A percentile compares a stretch with the other conserved stretches of the same genome.
Evolutionary conservation across 2,329 filamentous ascomycete species (phyloP).

Genomic region (Colletotrichum sp.): DNA sequence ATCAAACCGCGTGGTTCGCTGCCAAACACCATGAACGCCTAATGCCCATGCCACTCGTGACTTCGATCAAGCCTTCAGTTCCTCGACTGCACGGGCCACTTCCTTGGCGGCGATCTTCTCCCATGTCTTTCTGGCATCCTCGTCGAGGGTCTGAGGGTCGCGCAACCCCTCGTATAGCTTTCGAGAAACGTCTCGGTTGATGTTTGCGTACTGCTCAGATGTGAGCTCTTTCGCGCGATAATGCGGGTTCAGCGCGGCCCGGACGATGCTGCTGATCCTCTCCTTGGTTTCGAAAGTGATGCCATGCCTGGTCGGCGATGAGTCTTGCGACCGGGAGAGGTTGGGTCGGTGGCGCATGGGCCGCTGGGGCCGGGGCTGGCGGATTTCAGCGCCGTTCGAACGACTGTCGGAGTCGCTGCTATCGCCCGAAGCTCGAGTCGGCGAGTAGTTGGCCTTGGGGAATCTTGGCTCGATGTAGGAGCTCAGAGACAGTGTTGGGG

Average conservation of each 20-base stretch:
- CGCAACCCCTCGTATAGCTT: conserved; percentile 79
- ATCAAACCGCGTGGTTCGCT: conserved; percentile 23
- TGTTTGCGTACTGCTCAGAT: conserved; percentile 88
- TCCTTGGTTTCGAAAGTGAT: conserved; percentile 86
- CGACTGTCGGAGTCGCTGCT: conserved; percentile 50
- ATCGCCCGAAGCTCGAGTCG: conserved; percentile 52
- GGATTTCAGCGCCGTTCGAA: conserved; percentile 48
- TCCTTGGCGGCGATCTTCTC: conserved; percentile 80
- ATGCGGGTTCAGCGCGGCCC: conserved; percentile 79
- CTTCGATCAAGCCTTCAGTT: conserved; percentile 37
- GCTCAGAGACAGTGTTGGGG: conserved; percentile 70
- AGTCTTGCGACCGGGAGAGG: conserved; percentile 60
- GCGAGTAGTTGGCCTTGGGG: conserved; percentile 77
- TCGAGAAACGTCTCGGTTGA: conserved; percentile 89
- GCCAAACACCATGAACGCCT: conserved; percentile 21
- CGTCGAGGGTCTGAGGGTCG: conserved; percentile 63
- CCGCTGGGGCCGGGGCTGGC: conserved; percentile 57
- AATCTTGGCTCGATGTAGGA: conserved; percentile 77
- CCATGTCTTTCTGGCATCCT: conserved; percentile 71
- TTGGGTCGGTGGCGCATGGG: conserved; percentile 44
- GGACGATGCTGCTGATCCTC: conserved; percentile 88
- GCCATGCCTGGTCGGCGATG: conserved; percentile 68
- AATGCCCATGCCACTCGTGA: conserved; percentile 6
- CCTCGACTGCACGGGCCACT: conserved; percentile 76
- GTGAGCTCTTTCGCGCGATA: conserved; percentile 78